Base-by-base conservation (phyloP, 306 rosid genomes). In the Lathyrus tuberosus region DNA sequence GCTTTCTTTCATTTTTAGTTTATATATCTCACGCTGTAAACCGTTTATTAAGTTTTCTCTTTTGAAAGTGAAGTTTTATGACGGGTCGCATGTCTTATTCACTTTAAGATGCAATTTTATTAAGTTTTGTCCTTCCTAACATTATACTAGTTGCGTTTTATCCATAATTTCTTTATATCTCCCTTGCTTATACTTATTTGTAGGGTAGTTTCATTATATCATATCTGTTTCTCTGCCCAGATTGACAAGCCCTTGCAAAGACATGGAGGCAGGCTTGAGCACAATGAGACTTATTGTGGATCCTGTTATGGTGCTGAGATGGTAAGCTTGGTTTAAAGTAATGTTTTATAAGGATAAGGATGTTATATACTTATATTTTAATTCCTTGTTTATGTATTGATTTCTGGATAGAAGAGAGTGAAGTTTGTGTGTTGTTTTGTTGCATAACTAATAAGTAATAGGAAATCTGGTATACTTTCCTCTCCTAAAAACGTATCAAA, bases 201-300 rank as follows among this genome's bases (percentile, higher is more conserved):
- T 60, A 37, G 66, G 54, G 40, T 15, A 70, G 75, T 54, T 51
- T 60, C 52, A 75, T 66, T 5, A 46, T 65, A 73, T 35, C 40
- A 33, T 64, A 15, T 24, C 38, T 18, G 20, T 69, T 79, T 77
- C 30, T 63, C 60, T 76, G 58, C 72, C 52, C 89, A 95, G 99
- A 87, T 95, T 75, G 97, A 95, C 33, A 95, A 87, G 30, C 99
- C 99, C 49, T 82, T 91, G 73, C 99, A 91, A 84, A 86, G 66
- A 71, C 99, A 95, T 70, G 99, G 99, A 84, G 97, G 99, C 70
- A 87, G 99, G 83, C 97, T 95, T 31, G 97, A 95, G 84, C 99
- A 89, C 69, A 95, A 95, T 17, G 99, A 95, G 87, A 95, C 99
- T 22, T 95, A 95, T 72, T 95, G 99, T 59, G 99, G 99, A 33